Evolutionary conservation across 352 stramenopile species (phyloP).

Genomic region (Phytopythium boreale): DNA sequence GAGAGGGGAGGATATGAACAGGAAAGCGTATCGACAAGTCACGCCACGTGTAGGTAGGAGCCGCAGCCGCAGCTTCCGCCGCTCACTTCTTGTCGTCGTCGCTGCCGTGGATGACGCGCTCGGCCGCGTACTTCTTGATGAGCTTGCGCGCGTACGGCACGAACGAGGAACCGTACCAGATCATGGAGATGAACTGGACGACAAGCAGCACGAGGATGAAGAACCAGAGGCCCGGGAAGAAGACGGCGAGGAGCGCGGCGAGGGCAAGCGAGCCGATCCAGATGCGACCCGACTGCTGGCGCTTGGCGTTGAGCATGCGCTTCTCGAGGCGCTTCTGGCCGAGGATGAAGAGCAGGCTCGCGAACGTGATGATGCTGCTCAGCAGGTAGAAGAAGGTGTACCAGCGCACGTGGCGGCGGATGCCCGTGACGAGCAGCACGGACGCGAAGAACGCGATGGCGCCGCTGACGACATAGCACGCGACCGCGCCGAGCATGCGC

Average conservation of each 20-base stretch:
- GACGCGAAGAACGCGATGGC: constrained; percentile 31
- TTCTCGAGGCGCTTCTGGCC: constrained; percentile 33
- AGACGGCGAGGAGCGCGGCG: constrained; percentile 38
- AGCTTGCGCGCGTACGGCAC: constrained; percentile 48
- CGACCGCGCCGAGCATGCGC: constrained; percentile 28
- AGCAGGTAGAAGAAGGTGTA: constrained; percentile 42
- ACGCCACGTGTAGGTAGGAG: background rate
- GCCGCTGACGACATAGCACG: constrained; percentile 33
- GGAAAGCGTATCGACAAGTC: background rate
- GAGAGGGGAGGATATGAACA: background rate
- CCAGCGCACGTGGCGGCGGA: constrained; percentile 36
- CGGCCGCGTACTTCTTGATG: constrained; percentile 38
- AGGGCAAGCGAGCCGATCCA: constrained; percentile 43
- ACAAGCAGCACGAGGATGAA: constrained; percentile 51
- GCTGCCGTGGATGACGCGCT: constrained; percentile 31
- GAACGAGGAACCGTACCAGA: constrained; percentile 56
- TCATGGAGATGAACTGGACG: constrained; percentile 48
- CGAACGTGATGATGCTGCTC: constrained; percentile 40
- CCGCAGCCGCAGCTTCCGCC: background rate
- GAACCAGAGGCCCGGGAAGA: constrained; percentile 40
- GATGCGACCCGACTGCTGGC: constrained; percentile 21
- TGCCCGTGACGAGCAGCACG: constrained; percentile 31
- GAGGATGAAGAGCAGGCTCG: constrained; percentile 43
- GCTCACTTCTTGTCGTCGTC: constrained; percentile 28
- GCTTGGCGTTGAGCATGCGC: constrained; percentile 38